Evolutionary conservation across 768 basidiomycete species (phyloP), one percentile per base, ranked within the genome.

Genomic region (Russula dissimulans): DNA sequence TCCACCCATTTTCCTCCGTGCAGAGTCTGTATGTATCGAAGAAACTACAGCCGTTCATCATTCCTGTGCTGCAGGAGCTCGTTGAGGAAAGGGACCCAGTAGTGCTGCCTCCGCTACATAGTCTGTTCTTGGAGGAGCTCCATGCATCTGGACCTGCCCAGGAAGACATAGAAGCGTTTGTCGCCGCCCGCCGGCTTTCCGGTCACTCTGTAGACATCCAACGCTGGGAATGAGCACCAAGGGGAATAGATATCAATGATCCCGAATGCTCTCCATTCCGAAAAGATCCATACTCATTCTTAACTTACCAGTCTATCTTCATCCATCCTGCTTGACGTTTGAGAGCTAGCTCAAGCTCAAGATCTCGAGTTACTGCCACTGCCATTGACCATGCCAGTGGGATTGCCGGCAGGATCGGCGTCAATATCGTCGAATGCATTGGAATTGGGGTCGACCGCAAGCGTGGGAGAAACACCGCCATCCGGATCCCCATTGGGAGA

Each of bases 361-460:
- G 22, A 26, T 26, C 22, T 26, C 22, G n/a, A n/a, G n/a, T n/a
- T n/a, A n/a, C 49, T 57, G 62, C 31, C 54, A 46, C 38, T 53
- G 45, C n/a, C 39, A 18, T 59, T 65, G 64, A 75, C 81, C 18
- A 50, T 8, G 11, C 34, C 14, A 32, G 81, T 80, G 66, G 79
- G 76, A 55, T 81, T 79, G 0, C 85, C 84, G 5, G 86, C 4
- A 43, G 22, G 45, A 34, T 57, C 56, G 18, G 26, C 14, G 10
- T 62, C 61, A 17, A 56, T 1, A 9, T 62, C 61, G 34, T 62
- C 61, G 15, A 62, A 62, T 4, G 56, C 56, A 17, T 5, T 22
- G 1, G 46, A 32, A 9, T 62, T 84, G 15, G 84, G 84, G 64
- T 89, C 87, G 0, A 86, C 83, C 0, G 81, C 86, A 31, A 89